Evolutionary conservation across 352 stramenopile species (phyloP).

Genomic region (Globisporangium canariense): DNA sequence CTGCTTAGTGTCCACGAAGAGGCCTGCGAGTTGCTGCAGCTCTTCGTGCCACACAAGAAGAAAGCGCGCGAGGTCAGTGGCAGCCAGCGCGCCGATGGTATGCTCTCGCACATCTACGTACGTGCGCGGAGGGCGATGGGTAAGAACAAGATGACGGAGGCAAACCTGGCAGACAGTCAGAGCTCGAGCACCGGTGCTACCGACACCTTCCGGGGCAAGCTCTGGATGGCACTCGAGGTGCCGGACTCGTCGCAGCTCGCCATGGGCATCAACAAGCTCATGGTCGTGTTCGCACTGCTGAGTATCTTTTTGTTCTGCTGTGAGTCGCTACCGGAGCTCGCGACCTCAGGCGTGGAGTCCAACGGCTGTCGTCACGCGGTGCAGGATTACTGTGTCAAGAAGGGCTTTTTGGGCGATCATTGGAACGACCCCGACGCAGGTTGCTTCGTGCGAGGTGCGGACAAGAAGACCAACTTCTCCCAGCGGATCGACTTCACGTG

Average conservation of each 20-base stretch:
- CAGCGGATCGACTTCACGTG: constrained; percentile 48
- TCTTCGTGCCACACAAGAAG: constrained; percentile 58
- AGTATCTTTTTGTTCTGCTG: constrained; percentile 71
- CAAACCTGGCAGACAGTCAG: constrained; percentile 4
- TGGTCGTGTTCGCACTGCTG: constrained; percentile 50
- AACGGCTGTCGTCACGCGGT: constrained; percentile 44
- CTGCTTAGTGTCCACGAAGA: constrained; percentile 43
- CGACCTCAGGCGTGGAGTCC: constrained; percentile 39
- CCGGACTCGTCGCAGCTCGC: constrained; percentile 55
- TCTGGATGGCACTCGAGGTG: constrained; percentile 62
- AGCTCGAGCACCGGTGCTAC: constrained; percentile 14
- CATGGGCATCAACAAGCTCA: constrained; percentile 46
- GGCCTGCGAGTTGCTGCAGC: constrained; percentile 29
- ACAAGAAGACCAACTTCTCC: constrained; percentile 29
- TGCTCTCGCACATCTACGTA: constrained; percentile 48
- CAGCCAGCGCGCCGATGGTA: constrained; percentile 18
- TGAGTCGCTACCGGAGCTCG: constrained; percentile 67
- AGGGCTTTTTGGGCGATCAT: constrained; percentile 18
- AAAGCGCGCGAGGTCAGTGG: constrained; percentile 3
- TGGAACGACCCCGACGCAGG: constrained; percentile 29
- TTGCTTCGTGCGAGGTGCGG: constrained; percentile 40
- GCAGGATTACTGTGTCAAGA: constrained; percentile 42
- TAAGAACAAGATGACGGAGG: not conserved
- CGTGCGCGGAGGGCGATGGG: constrained; percentile 24
- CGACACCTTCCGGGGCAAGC: constrained; percentile 30